These are phyloP conservation scores for Abelmoschus esculentus DNA, from an alignment of 345 rosid genomes.

Conservation along the genomic window DNA sequence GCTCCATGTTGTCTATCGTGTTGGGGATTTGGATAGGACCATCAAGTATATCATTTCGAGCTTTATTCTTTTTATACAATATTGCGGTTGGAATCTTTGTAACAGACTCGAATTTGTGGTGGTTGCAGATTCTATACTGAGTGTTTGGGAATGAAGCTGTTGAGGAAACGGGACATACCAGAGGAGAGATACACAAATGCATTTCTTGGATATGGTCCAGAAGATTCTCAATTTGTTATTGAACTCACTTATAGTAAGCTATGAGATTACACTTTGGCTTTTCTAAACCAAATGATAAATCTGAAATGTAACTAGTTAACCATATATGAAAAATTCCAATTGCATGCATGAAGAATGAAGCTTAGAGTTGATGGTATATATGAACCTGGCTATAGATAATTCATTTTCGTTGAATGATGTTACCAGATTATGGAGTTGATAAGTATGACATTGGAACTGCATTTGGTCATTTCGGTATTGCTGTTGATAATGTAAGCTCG, in stretches of 20 bases:
- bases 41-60: constrained; percentile 46
- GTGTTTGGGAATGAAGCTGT: constrained; percentile 95
- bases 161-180: constrained; percentile 93
- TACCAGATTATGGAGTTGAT: constrained; percentile 91
- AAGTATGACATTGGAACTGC: constrained; percentile 78
- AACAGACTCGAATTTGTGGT: background rate
- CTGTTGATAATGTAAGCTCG: constrained; percentile 86
- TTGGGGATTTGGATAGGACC: constrained; percentile 89
- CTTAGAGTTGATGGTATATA: background rate
- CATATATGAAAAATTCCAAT: background rate
- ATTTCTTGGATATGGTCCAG: constrained; percentile 97
- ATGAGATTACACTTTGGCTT: background rate
- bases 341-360: background rate
- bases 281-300: background rate
- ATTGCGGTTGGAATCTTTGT: background rate
- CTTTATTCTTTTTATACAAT: background rate
- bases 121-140: constrained; percentile 78
- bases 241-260: constrained; percentile 89
- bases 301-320: background rate
- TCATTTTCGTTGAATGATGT: background rate
- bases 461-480: constrained; percentile 97
- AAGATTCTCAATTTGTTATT: constrained; percentile 87
- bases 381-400: background rate
- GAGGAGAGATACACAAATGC: constrained; percentile 97
- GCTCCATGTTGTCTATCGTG: constrained; percentile 97